Evolutionary conservation across 2,329 filamentous ascomycete genomes (phyloP).

Genomic region (Clarireedia monteithiana): DNA sequence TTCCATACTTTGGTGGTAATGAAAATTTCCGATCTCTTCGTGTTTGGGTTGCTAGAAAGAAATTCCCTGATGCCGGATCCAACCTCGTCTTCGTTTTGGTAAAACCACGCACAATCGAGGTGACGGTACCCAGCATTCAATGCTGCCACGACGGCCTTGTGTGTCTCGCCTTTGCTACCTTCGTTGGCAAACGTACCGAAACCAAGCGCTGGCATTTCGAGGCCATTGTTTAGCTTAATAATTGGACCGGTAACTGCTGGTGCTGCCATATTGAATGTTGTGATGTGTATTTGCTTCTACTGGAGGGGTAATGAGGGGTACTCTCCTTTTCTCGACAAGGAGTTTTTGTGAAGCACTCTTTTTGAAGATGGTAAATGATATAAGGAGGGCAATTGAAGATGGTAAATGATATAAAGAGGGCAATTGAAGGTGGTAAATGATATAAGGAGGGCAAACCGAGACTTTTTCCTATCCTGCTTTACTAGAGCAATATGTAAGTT

Average conservation of each 20-base stretch:
- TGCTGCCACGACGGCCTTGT: slow-evolving; percentile 45
- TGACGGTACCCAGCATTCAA: slow-evolving; percentile 58
- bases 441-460: too few relatives aligned
- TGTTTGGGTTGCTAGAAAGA: slow-evolving; percentile 48
- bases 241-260: slow-evolving; percentile 16
- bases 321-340: too few relatives aligned
- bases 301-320: neutral
- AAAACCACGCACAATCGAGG: slow-evolving; percentile 69
- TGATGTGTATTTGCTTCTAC: neutral
- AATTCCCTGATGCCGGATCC: slow-evolving; percentile 68
- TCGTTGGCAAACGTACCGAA: slow-evolving; percentile 32
- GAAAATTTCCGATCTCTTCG: slow-evolving; percentile 40
- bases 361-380: too few relatives aligned
- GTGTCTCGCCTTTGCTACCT: slow-evolving; percentile 32
- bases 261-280: slow-evolving; percentile 18
- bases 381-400: too few relatives aligned
- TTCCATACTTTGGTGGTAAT: slow-evolving; percentile 34
- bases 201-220: slow-evolving; percentile 35
- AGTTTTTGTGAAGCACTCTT: too few relatives aligned
- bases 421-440: too few relatives aligned
- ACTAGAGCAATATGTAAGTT: too few relatives aligned
- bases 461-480: too few relatives aligned
- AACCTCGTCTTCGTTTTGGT: slow-evolving; percentile 78
- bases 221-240: slow-evolving; percentile 29
- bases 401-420: too few relatives aligned